Percentiles rank a stretch among this genome's conserved stretches.
phyloP scores from a whole-genome alignment of 208 protist genomes.

The Crithidia expoeki region DNA sequence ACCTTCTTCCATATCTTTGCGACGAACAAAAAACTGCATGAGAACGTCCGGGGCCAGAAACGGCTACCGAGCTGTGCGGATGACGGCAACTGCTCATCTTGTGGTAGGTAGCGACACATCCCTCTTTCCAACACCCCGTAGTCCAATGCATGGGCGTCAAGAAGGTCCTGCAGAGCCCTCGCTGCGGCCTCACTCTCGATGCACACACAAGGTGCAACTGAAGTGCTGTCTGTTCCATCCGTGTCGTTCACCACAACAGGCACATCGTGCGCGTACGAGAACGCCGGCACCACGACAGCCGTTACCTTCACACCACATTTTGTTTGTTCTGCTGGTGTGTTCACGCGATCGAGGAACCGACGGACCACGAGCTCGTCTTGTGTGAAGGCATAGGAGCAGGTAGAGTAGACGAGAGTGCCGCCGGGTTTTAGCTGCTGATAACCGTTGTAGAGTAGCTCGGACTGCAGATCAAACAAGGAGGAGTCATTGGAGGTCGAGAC shows the following conservation, averaged over 20 bases:
- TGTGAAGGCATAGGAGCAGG: constrained; percentile 89
- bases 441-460: constrained; percentile 73
- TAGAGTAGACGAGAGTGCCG: constrained; percentile 93
- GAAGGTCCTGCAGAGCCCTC: constrained; percentile 19
- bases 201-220: constrained; percentile 22
- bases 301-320: background rate
- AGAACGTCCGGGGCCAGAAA: constrained; percentile 67
- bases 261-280: constrained; percentile 34
- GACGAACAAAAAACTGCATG: constrained; percentile 84
- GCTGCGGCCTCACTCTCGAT: constrained; percentile 9
- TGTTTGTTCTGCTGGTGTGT: background rate
- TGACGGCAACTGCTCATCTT: background rate
- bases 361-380: constrained; percentile 92
- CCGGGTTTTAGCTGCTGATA: constrained; percentile 71
- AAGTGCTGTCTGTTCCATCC: background rate
- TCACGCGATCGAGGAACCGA: constrained; percentile 53
- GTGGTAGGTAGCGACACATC: constrained; percentile 15
- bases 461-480: constrained; percentile 59
- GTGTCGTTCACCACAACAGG: background rate
- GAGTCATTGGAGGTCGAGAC: background rate
- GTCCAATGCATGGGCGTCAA: constrained; percentile 29
- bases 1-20: constrained; percentile 75
- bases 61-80: constrained; percentile 35
- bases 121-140: constrained; percentile 36
- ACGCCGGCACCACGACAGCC: constrained; percentile 24